Evolutionary conservation across 768 basidiomycete genomes (phyloP).

Genomic region (Trichaptum fuscoviolaceum): DNA sequence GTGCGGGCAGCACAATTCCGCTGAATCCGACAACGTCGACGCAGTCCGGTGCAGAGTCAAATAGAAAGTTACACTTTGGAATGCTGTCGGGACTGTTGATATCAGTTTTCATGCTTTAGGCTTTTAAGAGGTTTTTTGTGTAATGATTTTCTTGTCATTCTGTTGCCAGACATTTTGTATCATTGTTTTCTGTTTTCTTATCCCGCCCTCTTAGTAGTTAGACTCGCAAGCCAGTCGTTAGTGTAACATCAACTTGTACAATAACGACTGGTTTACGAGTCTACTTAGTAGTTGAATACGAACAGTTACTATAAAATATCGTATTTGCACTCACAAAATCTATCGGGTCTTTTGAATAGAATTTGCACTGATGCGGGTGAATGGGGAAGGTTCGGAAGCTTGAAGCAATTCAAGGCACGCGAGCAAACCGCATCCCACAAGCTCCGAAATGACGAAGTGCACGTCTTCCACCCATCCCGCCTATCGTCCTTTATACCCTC

Average conservation of each 20-base stretch:
- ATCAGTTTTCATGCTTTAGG: background rate
- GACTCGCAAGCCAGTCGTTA: no score
- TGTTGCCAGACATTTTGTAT: background rate
- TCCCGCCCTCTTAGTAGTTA: no score
- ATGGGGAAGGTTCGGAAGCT: background rate
- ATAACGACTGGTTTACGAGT: no score
- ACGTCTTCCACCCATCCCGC: background rate
- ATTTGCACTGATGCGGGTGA: background rate
- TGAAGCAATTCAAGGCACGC: background rate
- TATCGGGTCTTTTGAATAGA: background rate
- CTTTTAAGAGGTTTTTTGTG: no score
- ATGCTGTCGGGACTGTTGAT: background rate
- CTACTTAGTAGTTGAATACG: background rate
- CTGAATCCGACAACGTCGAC: background rate
- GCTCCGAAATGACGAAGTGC: background rate
- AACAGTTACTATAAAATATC: background rate
- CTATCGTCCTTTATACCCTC: background rate
- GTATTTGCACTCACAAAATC: background rate
- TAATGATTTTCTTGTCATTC: no score
- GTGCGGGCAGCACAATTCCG: background rate
- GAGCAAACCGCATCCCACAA: background rate
- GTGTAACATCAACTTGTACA: no score
- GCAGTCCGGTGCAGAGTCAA: background rate
- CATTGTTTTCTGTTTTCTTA: background rate
- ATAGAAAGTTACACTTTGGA: background rate